phyloP scores from a whole-genome alignment of 495 filamentous ascomycete species.

The Astrothelium subdiscretum region DNA sequence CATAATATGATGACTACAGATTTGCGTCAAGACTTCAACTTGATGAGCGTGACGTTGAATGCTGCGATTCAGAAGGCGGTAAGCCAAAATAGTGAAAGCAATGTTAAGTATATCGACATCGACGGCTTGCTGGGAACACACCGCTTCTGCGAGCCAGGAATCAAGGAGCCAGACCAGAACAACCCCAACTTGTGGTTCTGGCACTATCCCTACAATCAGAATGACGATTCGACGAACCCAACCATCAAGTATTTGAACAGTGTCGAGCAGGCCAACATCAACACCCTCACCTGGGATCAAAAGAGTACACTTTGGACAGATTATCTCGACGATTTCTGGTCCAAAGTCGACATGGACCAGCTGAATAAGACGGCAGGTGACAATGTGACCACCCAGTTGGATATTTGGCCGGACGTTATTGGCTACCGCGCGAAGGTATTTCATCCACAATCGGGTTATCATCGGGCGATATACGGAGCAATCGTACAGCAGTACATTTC shows the following conservation, averaged over 20 bases:
- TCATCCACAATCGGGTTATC: background rate
- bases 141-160: conserved; percentile 20
- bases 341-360: background rate
- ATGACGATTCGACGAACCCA: background rate
- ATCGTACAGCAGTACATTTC: background rate
- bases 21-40: background rate
- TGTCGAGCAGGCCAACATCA: background rate
- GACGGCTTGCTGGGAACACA: conserved; percentile 42
- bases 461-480: background rate
- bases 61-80: background rate
- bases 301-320: background rate
- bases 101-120: conserved; percentile 4
- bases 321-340: background rate
- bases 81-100: background rate
- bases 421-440: background rate
- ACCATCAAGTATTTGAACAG: background rate
- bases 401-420: background rate
- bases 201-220: background rate
- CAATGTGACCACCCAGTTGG: background rate
- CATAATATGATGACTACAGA: background rate
- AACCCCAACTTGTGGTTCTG: background rate
- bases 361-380: background rate
- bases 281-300: background rate
- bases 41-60: background rate
- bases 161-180: background rate